These are phyloP conservation scores for Pyrrhoderma lamaoense DNA, from an alignment of 1,284 basidiomycete genomes.

Conservation along the genomic window DNA sequence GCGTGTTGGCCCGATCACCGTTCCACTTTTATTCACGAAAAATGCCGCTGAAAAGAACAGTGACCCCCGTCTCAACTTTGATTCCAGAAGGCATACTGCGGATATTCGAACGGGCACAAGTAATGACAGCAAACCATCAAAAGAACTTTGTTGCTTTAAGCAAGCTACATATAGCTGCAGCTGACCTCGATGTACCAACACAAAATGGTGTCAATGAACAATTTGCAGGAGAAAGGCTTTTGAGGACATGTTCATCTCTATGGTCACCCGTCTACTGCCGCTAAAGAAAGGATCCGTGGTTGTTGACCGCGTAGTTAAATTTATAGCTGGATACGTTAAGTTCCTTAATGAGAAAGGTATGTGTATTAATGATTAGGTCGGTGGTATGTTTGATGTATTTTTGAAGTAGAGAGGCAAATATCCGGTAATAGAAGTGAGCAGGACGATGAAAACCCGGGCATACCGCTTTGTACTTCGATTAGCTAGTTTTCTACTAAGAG, in stretches of 20 bases:
- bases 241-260: conserved; percentile 64
- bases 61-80: conserved; percentile 15
- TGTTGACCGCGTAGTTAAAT: conserved; percentile 82
- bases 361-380: conserved; percentile 21
- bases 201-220: conserved; percentile 48
- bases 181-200: conserved; percentile 46
- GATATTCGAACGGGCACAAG: conserved; percentile 80
- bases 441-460: conserved; percentile 62
- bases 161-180: conserved; percentile 72
- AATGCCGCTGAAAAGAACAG: conserved; percentile 13
- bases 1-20: not conserved
- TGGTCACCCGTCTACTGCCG: conserved; percentile 64
- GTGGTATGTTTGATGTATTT: conserved; percentile 5
- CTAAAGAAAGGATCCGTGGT: conserved; percentile 85
- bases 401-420: conserved; percentile 27
- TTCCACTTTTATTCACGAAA: not conserved
- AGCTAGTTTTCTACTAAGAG: conserved; percentile 73
- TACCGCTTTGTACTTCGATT: conserved; percentile 72
- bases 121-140: conserved; percentile 77
- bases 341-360: conserved; percentile 75
- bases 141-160: conserved; percentile 88
- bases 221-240: conserved; percentile 74
- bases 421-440: conserved; percentile 34
- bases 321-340: conserved; percentile 76
- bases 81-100: conserved; percentile 36